These are phyloP conservation scores for Fomitopsis pinicola DNA, from an alignment of 1,284 basidiomycete species.

Conservation along the genomic window DNA sequence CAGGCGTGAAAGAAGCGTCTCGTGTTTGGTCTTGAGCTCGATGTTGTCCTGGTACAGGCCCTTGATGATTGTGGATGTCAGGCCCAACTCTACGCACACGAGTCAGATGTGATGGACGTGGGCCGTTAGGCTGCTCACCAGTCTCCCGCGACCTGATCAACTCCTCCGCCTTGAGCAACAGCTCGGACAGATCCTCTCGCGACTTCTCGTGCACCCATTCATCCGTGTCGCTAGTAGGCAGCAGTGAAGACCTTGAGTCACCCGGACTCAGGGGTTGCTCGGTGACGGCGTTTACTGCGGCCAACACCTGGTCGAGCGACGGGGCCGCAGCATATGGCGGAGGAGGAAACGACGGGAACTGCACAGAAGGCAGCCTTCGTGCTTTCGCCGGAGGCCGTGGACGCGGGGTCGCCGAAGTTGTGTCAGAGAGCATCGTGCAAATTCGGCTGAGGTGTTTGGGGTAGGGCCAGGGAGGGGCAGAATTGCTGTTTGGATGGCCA, in stretches of 20 bases:
- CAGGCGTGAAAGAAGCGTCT: conserved; percentile 59
- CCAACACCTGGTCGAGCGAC: conserved; percentile 29
- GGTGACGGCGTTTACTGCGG: conserved; percentile 31
- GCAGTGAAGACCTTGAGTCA: conserved; percentile 13
- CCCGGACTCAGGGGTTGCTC: conserved; percentile 15
- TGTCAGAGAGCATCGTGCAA: conserved; percentile 41
- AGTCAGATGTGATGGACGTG: not conserved
- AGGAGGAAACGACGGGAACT: conserved; percentile 39
- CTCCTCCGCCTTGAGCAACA: conserved; percentile 64
- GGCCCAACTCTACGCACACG: conserved; percentile 52
- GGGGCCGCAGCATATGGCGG: conserved; percentile 47
- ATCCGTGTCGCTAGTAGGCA: conserved; percentile 21
- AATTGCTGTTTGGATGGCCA: too few relatives aligned
- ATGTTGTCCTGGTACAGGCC: conserved; percentile 66
- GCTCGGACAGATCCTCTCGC: conserved; percentile 64
- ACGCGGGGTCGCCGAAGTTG: conserved; percentile 40
- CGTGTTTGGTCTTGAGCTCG: conserved; percentile 63
- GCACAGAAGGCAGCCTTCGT: conserved; percentile 39
- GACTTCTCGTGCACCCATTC: conserved; percentile 60
- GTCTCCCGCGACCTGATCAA: conserved; percentile 74
- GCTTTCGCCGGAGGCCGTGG: conserved; percentile 59
- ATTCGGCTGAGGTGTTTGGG: not conserved
- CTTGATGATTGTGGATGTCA: conserved; percentile 67
- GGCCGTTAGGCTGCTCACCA: conserved; percentile 40
- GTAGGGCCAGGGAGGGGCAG: too few relatives aligned